These are phyloP conservation scores for Arabidopsis hybrid DNA, from an alignment of 441 rosid species.

Conservation along the genomic window DNA sequence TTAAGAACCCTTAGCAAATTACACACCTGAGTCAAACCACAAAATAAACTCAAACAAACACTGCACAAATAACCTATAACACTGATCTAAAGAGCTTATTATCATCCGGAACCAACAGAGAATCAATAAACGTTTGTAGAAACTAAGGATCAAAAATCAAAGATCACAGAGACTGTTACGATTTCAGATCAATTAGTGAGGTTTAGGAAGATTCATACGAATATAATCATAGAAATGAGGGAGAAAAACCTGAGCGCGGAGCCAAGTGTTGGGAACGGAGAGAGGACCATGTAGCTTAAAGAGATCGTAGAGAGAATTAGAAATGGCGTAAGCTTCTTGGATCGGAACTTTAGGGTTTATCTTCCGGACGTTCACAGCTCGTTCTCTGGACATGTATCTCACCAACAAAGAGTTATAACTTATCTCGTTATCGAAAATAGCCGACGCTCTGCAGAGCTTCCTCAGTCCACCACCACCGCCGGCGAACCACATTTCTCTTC, in stretches of 20 bases:
- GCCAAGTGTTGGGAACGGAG: conserved; percentile 79
- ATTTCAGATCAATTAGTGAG: conserved; percentile 10
- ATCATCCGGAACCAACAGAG: background rate
- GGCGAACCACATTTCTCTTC: conserved; percentile 46
- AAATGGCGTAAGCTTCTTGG: conserved; percentile 76
- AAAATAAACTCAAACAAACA: background rate
- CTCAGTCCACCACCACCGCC: conserved; percentile 43
- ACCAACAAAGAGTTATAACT: conserved; percentile 39
- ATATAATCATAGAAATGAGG: background rate
- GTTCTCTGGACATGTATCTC: conserved; percentile 71
- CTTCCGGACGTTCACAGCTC: conserved; percentile 85
- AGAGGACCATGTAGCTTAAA: conserved; percentile 81
- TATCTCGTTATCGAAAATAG: conserved; percentile 8
- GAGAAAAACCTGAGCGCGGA: conserved; percentile 62
- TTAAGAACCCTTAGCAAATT: background rate
- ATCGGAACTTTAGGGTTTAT: conserved; percentile 91
- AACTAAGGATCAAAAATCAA: background rate
- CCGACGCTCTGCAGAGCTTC: conserved; percentile 22
- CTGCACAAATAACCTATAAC: background rate
- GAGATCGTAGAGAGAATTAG: conserved; percentile 70
- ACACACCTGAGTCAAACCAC: background rate
- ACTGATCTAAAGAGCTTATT: conserved; percentile 6
- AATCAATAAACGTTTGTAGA: too few species aligned
- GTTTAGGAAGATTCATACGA: background rate
- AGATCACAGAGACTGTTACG: background rate